Evolutionary conservation across 805 yeast genomes (phyloP).

Genomic region (Candida manassasensis): DNA sequence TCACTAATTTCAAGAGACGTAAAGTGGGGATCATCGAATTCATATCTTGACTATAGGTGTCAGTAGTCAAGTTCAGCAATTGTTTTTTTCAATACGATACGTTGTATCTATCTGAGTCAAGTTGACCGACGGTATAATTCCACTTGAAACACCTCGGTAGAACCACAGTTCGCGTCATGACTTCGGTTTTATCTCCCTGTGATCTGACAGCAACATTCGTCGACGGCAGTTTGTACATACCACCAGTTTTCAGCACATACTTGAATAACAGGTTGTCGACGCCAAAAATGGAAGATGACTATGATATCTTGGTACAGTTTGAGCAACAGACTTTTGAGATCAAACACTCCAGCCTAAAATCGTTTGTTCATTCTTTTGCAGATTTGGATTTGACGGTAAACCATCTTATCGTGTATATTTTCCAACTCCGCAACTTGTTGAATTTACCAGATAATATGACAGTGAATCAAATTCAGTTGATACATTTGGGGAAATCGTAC

Average conservation of each 20-base stretch:
- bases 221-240: not conserved
- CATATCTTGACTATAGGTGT: too few relatives aligned
- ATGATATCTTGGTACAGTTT: not conserved
- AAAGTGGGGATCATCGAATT: too few relatives aligned
- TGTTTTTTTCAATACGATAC: too few relatives aligned
- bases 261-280: not conserved
- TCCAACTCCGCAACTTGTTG: conserved; percentile 9
- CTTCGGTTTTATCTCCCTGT: not conserved
- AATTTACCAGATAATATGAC: conserved; percentile 4
- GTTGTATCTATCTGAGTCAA: too few relatives aligned
- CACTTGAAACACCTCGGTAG: too few relatives aligned
- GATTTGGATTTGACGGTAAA: conserved; percentile 12
- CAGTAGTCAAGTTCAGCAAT: too few relatives aligned
- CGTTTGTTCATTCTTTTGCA: not conserved
- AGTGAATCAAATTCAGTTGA: conserved; percentile 16
- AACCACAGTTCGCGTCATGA: too few relatives aligned
- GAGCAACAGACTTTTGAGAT: not conserved
- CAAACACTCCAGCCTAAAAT: conserved; percentile 1
- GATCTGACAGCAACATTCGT: not conserved
- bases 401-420: conserved; percentile 18
- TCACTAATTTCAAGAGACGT: too few relatives aligned
- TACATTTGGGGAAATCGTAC: conserved; percentile 16
- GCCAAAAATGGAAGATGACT: not conserved
- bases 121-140: too few relatives aligned
- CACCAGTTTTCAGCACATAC: not conserved